These are phyloP conservation scores for Pythium sukuiense DNA, from an alignment of 352 stramenopile species.

Conservation along the genomic window DNA sequence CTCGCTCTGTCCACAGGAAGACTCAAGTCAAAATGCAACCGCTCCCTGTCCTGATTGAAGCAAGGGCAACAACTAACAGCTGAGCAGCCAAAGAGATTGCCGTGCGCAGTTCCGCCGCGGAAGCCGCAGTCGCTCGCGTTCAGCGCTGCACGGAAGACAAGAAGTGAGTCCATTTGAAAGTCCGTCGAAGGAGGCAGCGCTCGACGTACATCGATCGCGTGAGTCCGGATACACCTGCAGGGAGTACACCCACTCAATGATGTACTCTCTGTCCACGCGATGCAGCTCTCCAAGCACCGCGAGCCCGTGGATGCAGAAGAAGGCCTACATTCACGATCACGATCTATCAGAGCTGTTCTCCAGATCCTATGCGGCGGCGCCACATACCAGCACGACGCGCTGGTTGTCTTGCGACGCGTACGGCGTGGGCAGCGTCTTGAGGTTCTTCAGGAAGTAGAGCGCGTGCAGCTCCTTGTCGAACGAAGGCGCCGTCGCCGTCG, in stretches of 20 bases:
- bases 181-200: too few species aligned
- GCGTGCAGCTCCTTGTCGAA: constrained; percentile 78
- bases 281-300: constrained; percentile 78
- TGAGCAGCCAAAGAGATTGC: constrained; percentile 52
- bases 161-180: too few species aligned
- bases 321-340: constrained; percentile 36
- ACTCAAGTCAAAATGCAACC: not conserved
- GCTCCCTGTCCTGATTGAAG: not conserved
- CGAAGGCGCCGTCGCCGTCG: constrained; percentile 23
- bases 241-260: constrained; percentile 88
- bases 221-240: constrained; percentile 77
- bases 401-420: constrained; percentile 83
- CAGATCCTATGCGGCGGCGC: not conserved
- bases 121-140: constrained; percentile 79
- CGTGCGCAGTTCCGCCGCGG: constrained; percentile 63
- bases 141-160: constrained; percentile 32
- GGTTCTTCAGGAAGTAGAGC: constrained; percentile 82
- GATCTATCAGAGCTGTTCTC: not conserved
- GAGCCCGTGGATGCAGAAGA: constrained; percentile 86
- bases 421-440: constrained; percentile 61
- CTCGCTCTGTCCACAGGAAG: constrained; percentile 30
- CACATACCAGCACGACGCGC: constrained; percentile 70
- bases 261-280: constrained; percentile 58
- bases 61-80: constrained; percentile 21
- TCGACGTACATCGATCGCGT: constrained; percentile 47